Base-by-base conservation (phyloP, 768 basidiomycete genomes). In the Thelephora ganbajun region DNA sequence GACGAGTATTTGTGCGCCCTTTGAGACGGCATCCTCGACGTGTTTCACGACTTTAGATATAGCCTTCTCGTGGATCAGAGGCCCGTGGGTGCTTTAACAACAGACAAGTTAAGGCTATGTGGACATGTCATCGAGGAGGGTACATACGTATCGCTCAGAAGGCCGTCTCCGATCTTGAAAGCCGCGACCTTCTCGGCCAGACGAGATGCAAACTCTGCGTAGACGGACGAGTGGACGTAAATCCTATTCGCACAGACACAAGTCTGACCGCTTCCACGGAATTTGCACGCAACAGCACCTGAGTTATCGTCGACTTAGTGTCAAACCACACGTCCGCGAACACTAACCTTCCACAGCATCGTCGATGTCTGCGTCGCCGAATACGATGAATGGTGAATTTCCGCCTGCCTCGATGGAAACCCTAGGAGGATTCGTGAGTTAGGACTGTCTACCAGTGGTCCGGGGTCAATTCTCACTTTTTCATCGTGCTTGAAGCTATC, bases 331-430 rank as follows among this genome's bases (percentile, higher is more conserved):
- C 54, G 37, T 46, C 50, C 48, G 4, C 52, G 59, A 44, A 30
- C 9, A 9, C 51, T 50, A 60, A 75, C 93, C 87, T 53, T 81
- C 79, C 6, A 99, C 89, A 23, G 96, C 96, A 48, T 83, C 79
- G 44, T 91, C 87, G 45, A 99, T 73, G 60, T 98, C 82, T 0
- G 92, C 94, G 58, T 98, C 96, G 53, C 91, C 86, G 61, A 99
- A 98, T 6, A 99, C 86, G 55, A 98, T 96, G 63, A 99, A 92
- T 0, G 94, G 86, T 0, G 93, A 80, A 54, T 98, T 98, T 23
- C 96, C 94, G 12, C 92, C 90, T 23, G 91, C 86, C 65, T 94
- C 91, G 34, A 91, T 63, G 1, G 89, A 89, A 9, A 79, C 60
- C 52, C 79, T 69, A 53, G 37, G 26, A 12, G 5, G 41, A 35